Conservation (phyloP, 73 alveolate genomes). For the Tetrahymena borealis region DNA sequence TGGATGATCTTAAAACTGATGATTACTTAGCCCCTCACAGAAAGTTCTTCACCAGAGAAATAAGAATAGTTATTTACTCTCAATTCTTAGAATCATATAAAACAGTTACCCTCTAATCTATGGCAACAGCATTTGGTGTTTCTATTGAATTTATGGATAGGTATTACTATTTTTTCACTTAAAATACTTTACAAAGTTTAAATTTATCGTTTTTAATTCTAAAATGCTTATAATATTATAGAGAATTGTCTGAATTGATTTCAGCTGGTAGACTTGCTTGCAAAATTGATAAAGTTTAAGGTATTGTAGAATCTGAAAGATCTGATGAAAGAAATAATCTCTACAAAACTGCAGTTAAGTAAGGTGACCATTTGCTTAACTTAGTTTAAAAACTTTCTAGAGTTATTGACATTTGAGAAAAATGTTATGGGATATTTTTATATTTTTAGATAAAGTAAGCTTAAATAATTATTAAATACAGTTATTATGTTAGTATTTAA, state of each 20-base stretch:
- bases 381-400: constrained; percentile 75
- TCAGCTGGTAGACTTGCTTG: constrained; percentile 85
- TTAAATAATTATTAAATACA: too few species aligned
- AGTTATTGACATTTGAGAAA: constrained; percentile 48
- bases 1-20: constrained; percentile 68
- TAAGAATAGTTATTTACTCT: constrained; percentile 85
- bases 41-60: constrained; percentile 81
- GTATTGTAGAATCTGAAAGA: constrained; percentile 77
- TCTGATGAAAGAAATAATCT: constrained; percentile 60
- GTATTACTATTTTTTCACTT: neutral
- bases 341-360: constrained; percentile 46
- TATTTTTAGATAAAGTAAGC: too few species aligned
- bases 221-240: constrained; percentile 65
- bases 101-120: constrained; percentile 82
- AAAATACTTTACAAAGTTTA: neutral
- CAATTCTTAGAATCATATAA: constrained; percentile 80
- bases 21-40: constrained; percentile 69
- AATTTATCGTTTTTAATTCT: neutral
- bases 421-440: neutral
- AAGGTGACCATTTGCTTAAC: constrained; percentile 70
- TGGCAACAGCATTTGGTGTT: constrained; percentile 63
- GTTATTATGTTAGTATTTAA: too few species aligned
- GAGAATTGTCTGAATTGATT: constrained; percentile 86
- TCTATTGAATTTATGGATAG: neutral
- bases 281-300: constrained; percentile 92